Conservation (phyloP, 371 early-diverging fungal species). For the Apophysomyces trapeziformis region DNA sequence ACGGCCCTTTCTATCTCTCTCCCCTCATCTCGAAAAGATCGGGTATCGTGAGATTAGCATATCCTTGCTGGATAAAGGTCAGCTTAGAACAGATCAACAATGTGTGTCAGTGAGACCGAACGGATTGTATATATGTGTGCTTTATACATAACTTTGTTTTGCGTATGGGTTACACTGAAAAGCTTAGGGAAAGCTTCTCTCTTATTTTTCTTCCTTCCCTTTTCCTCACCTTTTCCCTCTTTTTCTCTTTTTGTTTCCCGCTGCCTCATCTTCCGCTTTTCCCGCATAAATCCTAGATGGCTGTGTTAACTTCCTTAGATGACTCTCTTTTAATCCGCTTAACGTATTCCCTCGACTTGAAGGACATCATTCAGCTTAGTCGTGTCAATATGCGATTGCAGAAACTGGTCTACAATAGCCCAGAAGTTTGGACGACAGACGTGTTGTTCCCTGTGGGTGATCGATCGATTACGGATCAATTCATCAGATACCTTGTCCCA, state of each 20-base stretch:
- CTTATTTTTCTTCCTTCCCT: conserved; percentile 14
- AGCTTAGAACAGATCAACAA: no score
- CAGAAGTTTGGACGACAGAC: conserved; percentile 36
- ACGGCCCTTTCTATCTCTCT: no score
- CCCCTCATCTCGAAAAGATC: no score
- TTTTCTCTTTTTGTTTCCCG: conserved; percentile 5
- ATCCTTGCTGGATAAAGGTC: not conserved
- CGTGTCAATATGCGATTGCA: conserved; percentile 21
- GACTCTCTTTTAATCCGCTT: conserved; percentile 15
- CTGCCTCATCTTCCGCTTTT: conserved; percentile 10
- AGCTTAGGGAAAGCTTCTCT: conserved; percentile 3
- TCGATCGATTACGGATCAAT: conserved; percentile 37
- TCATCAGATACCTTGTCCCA: conserved; percentile 31
- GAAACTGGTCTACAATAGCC: conserved; percentile 29
- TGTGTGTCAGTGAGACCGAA: no score
- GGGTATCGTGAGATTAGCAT: conserved; percentile 1
- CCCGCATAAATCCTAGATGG: conserved; percentile 2
- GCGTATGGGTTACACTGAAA: not conserved
- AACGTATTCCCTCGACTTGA: conserved; percentile 15
- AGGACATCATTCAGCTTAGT: conserved; percentile 23
- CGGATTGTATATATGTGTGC: no score
- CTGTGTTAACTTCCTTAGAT: conserved; percentile 6
- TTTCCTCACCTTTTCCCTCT: conserved; percentile 12
- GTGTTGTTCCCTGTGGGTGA: conserved; percentile 39
- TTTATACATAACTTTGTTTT: not conserved